Evolutionary conservation across 2,329 filamentous ascomycete genomes (phyloP).

Genomic region (Phaeophleospora eucalypticola): DNA sequence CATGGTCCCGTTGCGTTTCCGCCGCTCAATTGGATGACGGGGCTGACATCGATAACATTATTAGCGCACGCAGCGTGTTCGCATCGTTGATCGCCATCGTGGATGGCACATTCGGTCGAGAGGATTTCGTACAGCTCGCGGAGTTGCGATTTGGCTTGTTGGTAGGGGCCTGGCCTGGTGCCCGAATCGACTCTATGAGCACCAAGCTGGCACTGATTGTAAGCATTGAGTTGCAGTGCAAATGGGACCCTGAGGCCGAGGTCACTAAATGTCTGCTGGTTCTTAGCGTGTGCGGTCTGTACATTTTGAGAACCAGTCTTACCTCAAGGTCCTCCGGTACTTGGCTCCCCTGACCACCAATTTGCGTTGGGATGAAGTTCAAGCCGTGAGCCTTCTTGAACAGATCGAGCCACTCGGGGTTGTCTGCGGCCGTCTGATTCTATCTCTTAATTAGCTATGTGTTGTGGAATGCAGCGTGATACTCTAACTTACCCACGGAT

Average conservation of each 20-base stretch:
- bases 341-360: slow-evolving; percentile 30
- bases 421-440: slow-evolving; percentile 37
- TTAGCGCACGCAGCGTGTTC: slow-evolving; percentile 22
- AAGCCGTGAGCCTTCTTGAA: slow-evolving; percentile 49
- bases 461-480: too few relatives aligned
- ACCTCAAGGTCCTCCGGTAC: slow-evolving; percentile 32
- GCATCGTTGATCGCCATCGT: slow-evolving; percentile 19
- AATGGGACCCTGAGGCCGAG: slow-evolving; percentile 35
- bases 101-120: slow-evolving; percentile 21
- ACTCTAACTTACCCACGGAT: slow-evolving; percentile 49
- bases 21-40: slow-evolving; percentile 11
- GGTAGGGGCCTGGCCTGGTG: slow-evolving; percentile 14
- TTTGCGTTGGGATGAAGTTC: slow-evolving; percentile 30
- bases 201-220: slow-evolving; percentile 23
- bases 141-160: slow-evolving; percentile 14
- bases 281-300: slow-evolving; percentile 5
- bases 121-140: slow-evolving; percentile 21
- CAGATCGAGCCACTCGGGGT: slow-evolving; percentile 45
- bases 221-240: slow-evolving; percentile 29
- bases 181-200: slow-evolving; percentile 9
- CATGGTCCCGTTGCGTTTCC: slow-evolving; percentile 6
- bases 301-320: not conserved
- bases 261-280: slow-evolving; percentile 33
- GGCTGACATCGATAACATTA: slow-evolving; percentile 25
- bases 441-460: too few relatives aligned